Conservation (phyloP, 2,329 filamentous ascomycete genomes). For the Diaporthe destruens region DNA sequence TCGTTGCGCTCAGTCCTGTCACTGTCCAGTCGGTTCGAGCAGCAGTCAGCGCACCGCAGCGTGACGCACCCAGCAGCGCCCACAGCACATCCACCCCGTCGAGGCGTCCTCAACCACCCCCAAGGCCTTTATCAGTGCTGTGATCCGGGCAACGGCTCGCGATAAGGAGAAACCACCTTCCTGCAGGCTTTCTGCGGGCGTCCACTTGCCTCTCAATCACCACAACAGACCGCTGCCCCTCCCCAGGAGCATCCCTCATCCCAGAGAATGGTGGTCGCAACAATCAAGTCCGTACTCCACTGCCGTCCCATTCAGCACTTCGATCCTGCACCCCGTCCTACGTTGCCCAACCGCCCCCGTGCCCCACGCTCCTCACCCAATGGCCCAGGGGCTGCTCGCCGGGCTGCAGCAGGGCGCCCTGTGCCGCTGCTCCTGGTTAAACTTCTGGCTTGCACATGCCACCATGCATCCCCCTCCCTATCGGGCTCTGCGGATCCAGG, state of each 20-base stretch:
- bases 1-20: conserved; percentile 19
- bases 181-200: conserved; percentile 39
- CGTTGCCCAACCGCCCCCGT: conserved; percentile 29
- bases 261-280: conserved; percentile 72
- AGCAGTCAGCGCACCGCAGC: conserved; percentile 15
- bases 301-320: conserved; percentile 32
- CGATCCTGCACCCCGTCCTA: conserved; percentile 28
- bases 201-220: conserved; percentile 37
- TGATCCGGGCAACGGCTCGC: conserved; percentile 38
- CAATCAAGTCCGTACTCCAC: conserved; percentile 69
- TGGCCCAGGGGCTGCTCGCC: conserved; percentile 7
- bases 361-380: not conserved
- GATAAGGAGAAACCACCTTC: conserved; percentile 41
- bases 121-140: conserved; percentile 35
- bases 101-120: conserved; percentile 19
- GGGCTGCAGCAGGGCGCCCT: conserved; percentile 30
- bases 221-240: conserved; percentile 50
- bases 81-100: conserved; percentile 26
- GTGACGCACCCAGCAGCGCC: conserved; percentile 1
- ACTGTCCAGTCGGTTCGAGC: conserved; percentile 1
- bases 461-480: conserved; percentile 25
- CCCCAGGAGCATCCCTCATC: conserved; percentile 53
- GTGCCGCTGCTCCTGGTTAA: conserved; percentile 17
- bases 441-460: conserved; percentile 33
- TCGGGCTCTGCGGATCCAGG: conserved; percentile 26